These are phyloP conservation scores for Cyberlindnera meyerae DNA, from an alignment of 805 yeast genomes.

Conservation along the genomic window DNA sequence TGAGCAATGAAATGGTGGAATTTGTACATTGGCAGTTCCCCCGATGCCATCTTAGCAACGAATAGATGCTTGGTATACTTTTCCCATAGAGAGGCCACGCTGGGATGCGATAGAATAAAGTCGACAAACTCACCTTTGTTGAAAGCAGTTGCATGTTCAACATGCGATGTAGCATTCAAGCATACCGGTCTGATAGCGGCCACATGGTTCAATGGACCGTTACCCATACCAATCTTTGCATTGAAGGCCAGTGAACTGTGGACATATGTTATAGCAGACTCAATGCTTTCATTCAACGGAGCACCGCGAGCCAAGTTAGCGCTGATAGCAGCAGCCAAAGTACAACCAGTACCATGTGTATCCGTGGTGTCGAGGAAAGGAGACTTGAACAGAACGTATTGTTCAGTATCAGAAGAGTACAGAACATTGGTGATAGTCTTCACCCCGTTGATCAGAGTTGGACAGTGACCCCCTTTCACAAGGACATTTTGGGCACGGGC, in stretches of 20 bases:
- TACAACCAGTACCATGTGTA: constrained; percentile 91
- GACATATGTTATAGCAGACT: constrained; percentile 57
- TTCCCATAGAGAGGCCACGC: constrained; percentile 51
- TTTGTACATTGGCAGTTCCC: constrained; percentile 41
- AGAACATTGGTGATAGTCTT: constrained; percentile 48
- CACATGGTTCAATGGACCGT: constrained; percentile 76
- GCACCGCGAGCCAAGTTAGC: constrained; percentile 62
- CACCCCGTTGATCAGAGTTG: constrained; percentile 34
- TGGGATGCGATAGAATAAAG: constrained; percentile 52
- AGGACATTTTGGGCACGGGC: constrained; percentile 49
- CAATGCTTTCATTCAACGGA: constrained; percentile 44
- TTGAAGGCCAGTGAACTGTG: constrained; percentile 56
- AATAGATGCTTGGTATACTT: constrained; percentile 59
- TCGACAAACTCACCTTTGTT: constrained; percentile 34
- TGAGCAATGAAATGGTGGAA: constrained; percentile 51
- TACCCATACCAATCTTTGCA: constrained; percentile 42
- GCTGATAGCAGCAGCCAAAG: constrained; percentile 75
- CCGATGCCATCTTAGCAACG: constrained; percentile 47
- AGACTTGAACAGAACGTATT: constrained; percentile 43
- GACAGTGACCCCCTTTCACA: constrained; percentile 78
- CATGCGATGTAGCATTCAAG: too few species aligned
- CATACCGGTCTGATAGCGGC: constrained; percentile 16
- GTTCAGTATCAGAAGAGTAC: constrained; percentile 36
- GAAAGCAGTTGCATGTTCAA: constrained; percentile 7
- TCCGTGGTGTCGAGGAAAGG: constrained; percentile 41